A percentile compares a stretch with the other conserved stretches of the same genome.
These are phyloP conservation scores for Salicornia ramosissima DNA, from an alignment of 148 eudicot genomes.

Conservation along the genomic window DNA sequence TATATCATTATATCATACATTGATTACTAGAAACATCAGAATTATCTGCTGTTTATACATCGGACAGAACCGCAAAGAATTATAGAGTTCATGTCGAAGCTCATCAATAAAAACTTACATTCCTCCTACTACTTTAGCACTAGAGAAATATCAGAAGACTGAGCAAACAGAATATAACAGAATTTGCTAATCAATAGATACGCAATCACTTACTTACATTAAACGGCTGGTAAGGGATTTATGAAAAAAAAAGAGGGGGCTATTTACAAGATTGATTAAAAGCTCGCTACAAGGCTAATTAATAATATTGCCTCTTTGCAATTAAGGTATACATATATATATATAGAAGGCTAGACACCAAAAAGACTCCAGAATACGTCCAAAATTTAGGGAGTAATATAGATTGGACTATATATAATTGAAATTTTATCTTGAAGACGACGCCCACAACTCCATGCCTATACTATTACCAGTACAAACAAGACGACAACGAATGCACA, in stretches of 20 bases:
- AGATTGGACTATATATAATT: constrained; percentile 17
- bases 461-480: constrained; percentile 9
- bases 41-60: neutral
- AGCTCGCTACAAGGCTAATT: constrained; percentile 19
- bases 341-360: constrained; percentile 23
- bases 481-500: constrained; percentile 6
- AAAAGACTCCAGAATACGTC: constrained; percentile 32
- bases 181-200: constrained; percentile 17
- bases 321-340: constrained; percentile 31
- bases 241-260: neutral
- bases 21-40: too few species aligned
- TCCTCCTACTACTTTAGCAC: neutral
- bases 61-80: neutral
- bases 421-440: constrained; percentile 9
- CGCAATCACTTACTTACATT: constrained; percentile 44
- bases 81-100: constrained; percentile 3
- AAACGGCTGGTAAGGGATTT: constrained; percentile 25
- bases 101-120: neutral
- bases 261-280: constrained; percentile 34
- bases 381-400: constrained; percentile 44
- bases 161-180: constrained; percentile 5
- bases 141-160: neutral
- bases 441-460: constrained; percentile 20
- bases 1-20: too few species aligned
- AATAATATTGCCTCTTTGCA: constrained; percentile 25